Base-by-base conservation (phyloP, 352 stramenopile species). In the Nothophytophthora sp. region DNA sequence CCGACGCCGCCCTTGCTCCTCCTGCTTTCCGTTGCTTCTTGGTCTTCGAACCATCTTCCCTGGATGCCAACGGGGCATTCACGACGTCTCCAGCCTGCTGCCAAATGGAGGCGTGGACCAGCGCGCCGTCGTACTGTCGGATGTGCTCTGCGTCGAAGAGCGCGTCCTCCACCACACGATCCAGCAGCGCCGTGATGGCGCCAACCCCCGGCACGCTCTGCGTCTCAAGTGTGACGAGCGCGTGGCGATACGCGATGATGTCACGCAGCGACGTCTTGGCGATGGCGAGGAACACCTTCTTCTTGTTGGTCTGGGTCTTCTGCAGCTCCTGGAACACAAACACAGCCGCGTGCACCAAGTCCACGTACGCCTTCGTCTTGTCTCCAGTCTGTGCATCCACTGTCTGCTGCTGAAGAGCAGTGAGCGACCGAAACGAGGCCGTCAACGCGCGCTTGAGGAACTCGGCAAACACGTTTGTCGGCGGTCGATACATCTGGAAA, bases 261-360 rank as follows among this genome's bases (percentile, higher is more conserved):
- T 87, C 69, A 4, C 67, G 59, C 15, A 95, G 55, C 11, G 70
- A 92, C 0, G 79, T 89, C 69, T 95, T 95, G 35, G 83, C 73
- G 54, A 92, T 73, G 2, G 78, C 73, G 18, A 92, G 39, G 47
- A 94, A 95, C 19, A 92, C 86, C 37, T 95, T 95, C 54, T 88
- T 89, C 67, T 92, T 93, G 67, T 93, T 95, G n/a, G 81, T 67
- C 48, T 95, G 84, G n/a, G 83, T 81, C 33, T 69, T 76, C 52
- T 92, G 84, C 24, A 95, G 63, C 46, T 89, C 80, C 27, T 92
- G 81, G 49, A 86, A 90, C 23, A 92, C 80, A 27, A 70, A 70
- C 38, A 92, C 23, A 35, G 86, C 56, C 1, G 73, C 76, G 22
- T 71, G 49, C 15, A 79, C 45, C 34, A 95, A 37, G 30, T 63